Evolutionary conservation across 805 yeast genomes (phyloP).

Genomic region (Danielozyma ontarioensis): DNA sequence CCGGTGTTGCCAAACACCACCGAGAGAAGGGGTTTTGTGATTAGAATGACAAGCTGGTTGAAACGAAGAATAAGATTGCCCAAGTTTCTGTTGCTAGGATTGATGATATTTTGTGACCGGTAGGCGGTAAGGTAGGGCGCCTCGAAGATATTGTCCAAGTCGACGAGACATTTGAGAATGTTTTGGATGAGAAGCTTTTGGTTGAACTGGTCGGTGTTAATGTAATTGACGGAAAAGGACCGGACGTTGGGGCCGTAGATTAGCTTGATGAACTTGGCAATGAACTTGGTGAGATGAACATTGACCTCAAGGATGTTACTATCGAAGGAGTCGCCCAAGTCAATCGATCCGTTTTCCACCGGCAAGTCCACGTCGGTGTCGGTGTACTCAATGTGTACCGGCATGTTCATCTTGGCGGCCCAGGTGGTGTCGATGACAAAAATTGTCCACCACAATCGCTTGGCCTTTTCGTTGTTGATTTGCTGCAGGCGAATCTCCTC

Average conservation of each 20-base stretch:
- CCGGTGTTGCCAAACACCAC: conserved; percentile 20
- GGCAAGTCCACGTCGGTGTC: conserved; percentile 42
- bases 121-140: conserved; percentile 20
- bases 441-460: conserved; percentile 39
- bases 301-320: conserved; percentile 26
- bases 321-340: conserved; percentile 26
- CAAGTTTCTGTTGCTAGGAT: conserved; percentile 18
- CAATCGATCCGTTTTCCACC: conserved; percentile 21
- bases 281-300: conserved; percentile 35
- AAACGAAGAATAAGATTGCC: conserved; percentile 33
- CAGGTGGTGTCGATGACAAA: conserved; percentile 35
- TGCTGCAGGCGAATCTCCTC: conserved; percentile 2
- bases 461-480: conserved; percentile 21
- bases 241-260: conserved; percentile 38
- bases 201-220: conserved; percentile 36
- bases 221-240: conserved; percentile 34
- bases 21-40: conserved; percentile 30
- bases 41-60: conserved; percentile 27
- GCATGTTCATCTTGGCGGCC: conserved; percentile 34
- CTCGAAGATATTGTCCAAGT: conserved; percentile 29
- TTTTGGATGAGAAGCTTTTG: conserved; percentile 28
- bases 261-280: conserved; percentile 28
- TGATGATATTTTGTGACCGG: conserved; percentile 14
- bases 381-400: conserved; percentile 36
- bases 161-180: conserved; percentile 22